Evolutionary conservation across 176 grass and related monocot species (phyloP), one percentile per base, ranked within the genome.

Genomic region (Aegilops speltoides): DNA sequence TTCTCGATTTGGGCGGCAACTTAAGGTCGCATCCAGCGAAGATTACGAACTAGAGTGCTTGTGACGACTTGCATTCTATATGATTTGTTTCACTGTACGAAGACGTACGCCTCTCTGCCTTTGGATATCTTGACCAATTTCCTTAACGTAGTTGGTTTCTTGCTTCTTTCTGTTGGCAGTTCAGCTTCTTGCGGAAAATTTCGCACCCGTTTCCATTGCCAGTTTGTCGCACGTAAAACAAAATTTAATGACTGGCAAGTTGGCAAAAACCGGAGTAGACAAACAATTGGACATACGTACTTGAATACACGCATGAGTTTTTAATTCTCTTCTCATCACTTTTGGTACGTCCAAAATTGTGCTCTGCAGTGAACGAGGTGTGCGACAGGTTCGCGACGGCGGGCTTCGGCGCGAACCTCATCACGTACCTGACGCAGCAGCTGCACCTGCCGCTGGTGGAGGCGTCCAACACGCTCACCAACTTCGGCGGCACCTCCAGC

Each of bases 351-450:
- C 8, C 8, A 45, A 45, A 45, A 45, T 45, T 45, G 13, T 54
- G 45, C 25, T 62, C 10, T 28, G 87, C 95, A 94, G 95, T 73
- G 41, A 92, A 77, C 80, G 94, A 97, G 66, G 57, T 94, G 1
- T 92, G 88, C 71, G 90, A 94, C 59, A 41, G 90, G 19, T 91
- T 94, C 63, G 92, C 95, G 7, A 88, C 79, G 56, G 78, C 77
- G 0, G 92, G 95, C 9, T 94, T 94, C 90, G 7, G 24, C 32
- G 84, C 90, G 22, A 97, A 97, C 84, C 29, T 94, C 86, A 94
- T 97, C 88, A 91, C 92, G 65, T 97, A 97, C 86, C 85, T 97
- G 76, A 93, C 81, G 33, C 68, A 84, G 56, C 54, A 94, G 82
- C 86, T 97, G 43, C 90, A 94, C 86, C 82, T 94, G 68, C 92